Evolutionary conservation across 2,329 filamentous ascomycete genomes (phyloP).

Genomic region (Setomelanomma holmii): DNA sequence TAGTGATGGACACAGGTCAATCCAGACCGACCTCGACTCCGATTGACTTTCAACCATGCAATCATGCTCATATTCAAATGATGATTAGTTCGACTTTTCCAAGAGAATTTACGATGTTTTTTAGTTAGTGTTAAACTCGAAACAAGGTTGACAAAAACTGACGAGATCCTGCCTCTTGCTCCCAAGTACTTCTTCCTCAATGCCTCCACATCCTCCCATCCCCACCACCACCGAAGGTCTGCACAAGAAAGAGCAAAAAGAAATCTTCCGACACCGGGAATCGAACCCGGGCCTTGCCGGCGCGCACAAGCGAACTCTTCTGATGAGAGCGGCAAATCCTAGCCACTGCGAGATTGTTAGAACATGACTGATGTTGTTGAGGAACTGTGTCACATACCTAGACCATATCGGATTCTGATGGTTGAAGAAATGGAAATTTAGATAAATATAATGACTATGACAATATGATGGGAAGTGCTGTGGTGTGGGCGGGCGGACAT

Average conservation of each 20-base stretch:
- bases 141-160: background rate
- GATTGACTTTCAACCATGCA: too few relatives aligned
- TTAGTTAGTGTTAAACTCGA: background rate
- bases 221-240: background rate
- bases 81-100: too few relatives aligned
- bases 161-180: background rate
- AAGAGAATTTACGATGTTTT: too few relatives aligned
- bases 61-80: too few relatives aligned
- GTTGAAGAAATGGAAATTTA: background rate
- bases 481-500: too few relatives aligned
- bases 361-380: too few relatives aligned
- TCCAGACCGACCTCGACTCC: too few relatives aligned
- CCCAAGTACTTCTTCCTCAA: background rate
- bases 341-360: conserved; percentile 32
- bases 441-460: too few relatives aligned
- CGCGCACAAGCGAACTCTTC: conserved; percentile 28
- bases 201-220: background rate
- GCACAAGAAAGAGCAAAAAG: conserved; percentile 10
- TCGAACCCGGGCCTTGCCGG: conserved; percentile 47
- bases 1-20: too few relatives aligned
- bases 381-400: conserved; percentile 4
- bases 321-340: conserved; percentile 47
- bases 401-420: conserved; percentile 18
- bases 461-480: too few relatives aligned
- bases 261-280: conserved; percentile 41